phyloP scores from a whole-genome alignment of 2,329 filamentous ascomycete species.

The Sphaerulina vaccinii region DNA sequence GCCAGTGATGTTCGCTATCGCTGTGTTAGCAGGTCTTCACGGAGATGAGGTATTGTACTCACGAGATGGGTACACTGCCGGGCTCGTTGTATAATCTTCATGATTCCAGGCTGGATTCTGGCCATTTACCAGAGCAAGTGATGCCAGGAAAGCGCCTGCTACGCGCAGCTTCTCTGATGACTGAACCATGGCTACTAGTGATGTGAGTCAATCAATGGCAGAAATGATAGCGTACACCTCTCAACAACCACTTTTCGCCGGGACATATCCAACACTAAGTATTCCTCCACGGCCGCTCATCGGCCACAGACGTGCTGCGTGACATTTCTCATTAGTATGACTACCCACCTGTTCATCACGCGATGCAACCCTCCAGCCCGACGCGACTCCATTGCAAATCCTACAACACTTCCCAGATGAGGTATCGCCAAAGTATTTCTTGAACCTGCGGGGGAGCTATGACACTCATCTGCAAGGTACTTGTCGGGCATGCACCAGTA shows the following conservation, averaged over 20 bases:
- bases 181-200: constrained; percentile 12
- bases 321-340: background rate
- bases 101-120: constrained; percentile 26
- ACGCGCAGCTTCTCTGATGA: constrained; percentile 17
- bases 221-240: background rate
- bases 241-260: background rate
- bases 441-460: constrained; percentile 12
- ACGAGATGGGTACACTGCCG: constrained; percentile 25
- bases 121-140: constrained; percentile 18
- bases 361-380: constrained; percentile 11
- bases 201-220: background rate
- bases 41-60: background rate
- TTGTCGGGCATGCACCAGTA: constrained; percentile 12
- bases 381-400: background rate
- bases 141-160: constrained; percentile 17
- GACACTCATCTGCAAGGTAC: constrained; percentile 16
- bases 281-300: constrained; percentile 1
- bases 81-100: constrained; percentile 24
- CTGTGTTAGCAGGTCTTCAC: background rate
- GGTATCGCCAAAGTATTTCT: constrained; percentile 4
- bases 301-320: background rate
- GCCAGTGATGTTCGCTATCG: constrained; percentile 23
- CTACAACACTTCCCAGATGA: background rate
- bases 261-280: constrained; percentile 2
- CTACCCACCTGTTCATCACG: constrained; percentile 10